These are phyloP conservation scores for Botrytis byssoidea DNA, from an alignment of 2,329 filamentous ascomycete genomes.

Conservation along the genomic window DNA sequence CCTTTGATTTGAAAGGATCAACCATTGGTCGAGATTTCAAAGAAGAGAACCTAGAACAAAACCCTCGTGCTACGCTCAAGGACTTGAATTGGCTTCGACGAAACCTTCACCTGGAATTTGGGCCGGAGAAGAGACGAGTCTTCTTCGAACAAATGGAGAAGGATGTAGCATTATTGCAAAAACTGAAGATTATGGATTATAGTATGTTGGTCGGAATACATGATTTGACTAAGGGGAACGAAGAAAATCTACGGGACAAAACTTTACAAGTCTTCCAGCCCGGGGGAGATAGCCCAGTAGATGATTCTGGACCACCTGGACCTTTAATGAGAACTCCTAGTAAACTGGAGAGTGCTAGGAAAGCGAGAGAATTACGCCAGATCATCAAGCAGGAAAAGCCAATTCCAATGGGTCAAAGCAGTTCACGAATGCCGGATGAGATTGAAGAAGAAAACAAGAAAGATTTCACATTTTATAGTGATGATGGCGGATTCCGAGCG, in stretches of 20 bases:
- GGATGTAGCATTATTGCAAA: constrained; percentile 84
- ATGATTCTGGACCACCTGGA: constrained; percentile 51
- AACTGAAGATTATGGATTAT: constrained; percentile 97
- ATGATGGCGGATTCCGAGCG: constrained; percentile 89
- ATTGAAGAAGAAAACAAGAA: constrained; percentile 70
- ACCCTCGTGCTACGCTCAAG: constrained; percentile 90
- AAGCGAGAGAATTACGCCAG: constrained; percentile 85
- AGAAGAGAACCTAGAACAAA: constrained; percentile 83
- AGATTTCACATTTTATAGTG: constrained; percentile 82
- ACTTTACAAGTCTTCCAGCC: constrained; percentile 93
- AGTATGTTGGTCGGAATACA: constrained; percentile 93
- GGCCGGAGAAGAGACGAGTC: constrained; percentile 79
- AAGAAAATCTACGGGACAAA: constrained; percentile 87
- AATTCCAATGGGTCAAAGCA: constrained; percentile 82
- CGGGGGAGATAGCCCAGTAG: constrained; percentile 62
- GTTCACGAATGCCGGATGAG: constrained; percentile 86
- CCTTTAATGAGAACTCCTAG: constrained; percentile 85
- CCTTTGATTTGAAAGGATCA: constrained; percentile 95
- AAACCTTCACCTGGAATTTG: constrained; percentile 81
- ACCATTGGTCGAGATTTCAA: constrained; percentile 89
- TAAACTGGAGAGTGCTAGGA: constrained; percentile 85
- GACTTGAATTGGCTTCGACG: constrained; percentile 94
- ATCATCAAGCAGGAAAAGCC: constrained; percentile 92
- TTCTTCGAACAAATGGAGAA: constrained; percentile 87
- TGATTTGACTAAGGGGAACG: constrained; percentile 84